A percentile compares a stretch with the other conserved stretches of the same genome.
Evolutionary conservation across 2,329 filamentous ascomycete species (phyloP).

Genomic region (Chaetothyriales sp.): DNA sequence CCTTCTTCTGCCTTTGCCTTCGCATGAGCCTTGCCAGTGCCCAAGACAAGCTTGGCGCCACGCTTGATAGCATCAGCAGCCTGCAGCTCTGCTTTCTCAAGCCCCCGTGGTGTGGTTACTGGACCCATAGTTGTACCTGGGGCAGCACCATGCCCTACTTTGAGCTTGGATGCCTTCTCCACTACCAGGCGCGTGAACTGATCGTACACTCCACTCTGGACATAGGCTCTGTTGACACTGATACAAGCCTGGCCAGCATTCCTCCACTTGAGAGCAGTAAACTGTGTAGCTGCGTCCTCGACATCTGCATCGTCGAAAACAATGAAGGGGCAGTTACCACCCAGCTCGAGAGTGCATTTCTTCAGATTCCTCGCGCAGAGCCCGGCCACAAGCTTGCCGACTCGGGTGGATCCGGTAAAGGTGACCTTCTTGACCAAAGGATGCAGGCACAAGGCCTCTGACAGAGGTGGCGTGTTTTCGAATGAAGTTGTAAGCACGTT

Average conservation of each 20-base stretch:
- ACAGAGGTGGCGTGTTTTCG: conserved; percentile 25
- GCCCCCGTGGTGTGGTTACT: conserved; percentile 40
- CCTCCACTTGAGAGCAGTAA: conserved; percentile 29
- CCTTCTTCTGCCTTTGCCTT: conserved; percentile 32
- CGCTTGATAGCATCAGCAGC: conserved; percentile 48
- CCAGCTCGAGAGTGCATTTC: conserved; percentile 49
- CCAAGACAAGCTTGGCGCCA: conserved; percentile 49
- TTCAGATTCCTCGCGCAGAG: conserved; percentile 46
- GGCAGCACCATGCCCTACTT: conserved; percentile 45
- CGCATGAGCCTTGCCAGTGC: conserved; percentile 32
- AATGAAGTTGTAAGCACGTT: conserved; percentile 43
- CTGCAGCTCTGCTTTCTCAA: conserved; percentile 42
- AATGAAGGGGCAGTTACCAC: conserved; percentile 50
- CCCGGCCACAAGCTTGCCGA: conserved; percentile 47
- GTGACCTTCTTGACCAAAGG: conserved; percentile 44
- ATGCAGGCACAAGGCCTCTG: conserved; percentile 39
- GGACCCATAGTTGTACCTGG: conserved; percentile 44
- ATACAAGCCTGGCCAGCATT: conserved; percentile 32
- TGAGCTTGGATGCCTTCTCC: conserved; percentile 36
- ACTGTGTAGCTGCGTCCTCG: conserved; percentile 29
- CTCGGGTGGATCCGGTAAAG: conserved; percentile 46
- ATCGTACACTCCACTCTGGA: conserved; percentile 31
- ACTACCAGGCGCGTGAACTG: conserved; percentile 40
- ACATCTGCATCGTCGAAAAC: conserved; percentile 51
- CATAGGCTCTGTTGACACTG: conserved; percentile 31